Percentiles rank a stretch among this genome's conserved stretches.
Evolutionary conservation across 306 rosid species (phyloP).

Genomic region (Fragaria iinumae): DNA sequence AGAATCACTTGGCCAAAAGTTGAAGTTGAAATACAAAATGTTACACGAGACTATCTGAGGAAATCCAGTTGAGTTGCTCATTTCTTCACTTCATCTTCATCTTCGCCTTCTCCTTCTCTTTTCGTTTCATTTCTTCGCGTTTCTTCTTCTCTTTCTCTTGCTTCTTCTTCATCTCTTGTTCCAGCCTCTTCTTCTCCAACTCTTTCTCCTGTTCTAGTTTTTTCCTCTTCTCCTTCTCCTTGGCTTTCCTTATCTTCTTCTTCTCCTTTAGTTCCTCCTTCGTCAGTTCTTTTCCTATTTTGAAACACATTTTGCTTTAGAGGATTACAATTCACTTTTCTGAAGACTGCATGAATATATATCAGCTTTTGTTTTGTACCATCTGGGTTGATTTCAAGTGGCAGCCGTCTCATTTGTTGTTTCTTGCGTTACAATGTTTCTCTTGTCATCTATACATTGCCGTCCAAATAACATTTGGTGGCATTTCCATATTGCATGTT

Average conservation of each 20-base stretch:
- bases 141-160: conserved; percentile 15
- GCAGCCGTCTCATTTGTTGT: conserved; percentile 13
- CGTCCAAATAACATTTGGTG: conserved; percentile 34
- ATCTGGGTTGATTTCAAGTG: conserved; percentile 2
- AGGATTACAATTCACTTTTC: not conserved
- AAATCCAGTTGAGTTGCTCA: not conserved
- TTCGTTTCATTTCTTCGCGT: conserved; percentile 10
- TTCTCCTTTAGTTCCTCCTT: conserved; percentile 47
- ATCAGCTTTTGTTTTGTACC: not conserved
- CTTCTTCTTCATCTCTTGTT: conserved; percentile 14
- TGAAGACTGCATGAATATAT: not conserved
- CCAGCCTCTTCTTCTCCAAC: conserved; percentile 19
- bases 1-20: not conserved
- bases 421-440: not conserved
- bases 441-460: conserved; percentile 17
- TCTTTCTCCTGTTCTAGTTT: conserved; percentile 14
- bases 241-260: conserved; percentile 42
- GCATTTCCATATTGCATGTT: not conserved
- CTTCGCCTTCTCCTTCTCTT: conserved; percentile 9
- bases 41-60: not conserved
- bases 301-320: conserved; percentile 43
- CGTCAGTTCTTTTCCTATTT: conserved; percentile 33
- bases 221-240: conserved; percentile 25
- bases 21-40: not conserved
- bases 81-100: no score